Conservation (phyloP, 2,329 filamentous ascomycete genomes). For the Cryphonectria radicalis region DNA sequence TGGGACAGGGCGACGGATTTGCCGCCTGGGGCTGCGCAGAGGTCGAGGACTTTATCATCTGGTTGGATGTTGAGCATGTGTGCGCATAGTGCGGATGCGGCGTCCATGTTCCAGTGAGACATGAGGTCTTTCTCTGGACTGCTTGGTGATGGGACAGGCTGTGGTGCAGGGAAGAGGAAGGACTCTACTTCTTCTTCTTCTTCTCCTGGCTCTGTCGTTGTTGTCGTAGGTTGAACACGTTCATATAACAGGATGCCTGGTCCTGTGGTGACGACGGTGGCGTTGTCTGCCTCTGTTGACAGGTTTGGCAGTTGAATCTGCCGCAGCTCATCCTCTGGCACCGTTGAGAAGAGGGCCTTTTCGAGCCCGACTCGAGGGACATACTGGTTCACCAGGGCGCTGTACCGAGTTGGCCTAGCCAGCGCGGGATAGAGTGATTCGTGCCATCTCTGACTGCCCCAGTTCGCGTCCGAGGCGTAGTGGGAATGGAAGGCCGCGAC, state of each 20-base stretch:
- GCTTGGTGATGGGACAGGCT: slow-evolving; percentile 25
- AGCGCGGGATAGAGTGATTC: slow-evolving; percentile 35
- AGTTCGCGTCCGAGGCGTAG: slow-evolving; percentile 32
- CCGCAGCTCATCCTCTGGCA: slow-evolving; percentile 28
- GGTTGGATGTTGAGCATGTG: slow-evolving; percentile 40
- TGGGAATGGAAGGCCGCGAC: slow-evolving; percentile 33
- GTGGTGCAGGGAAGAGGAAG: slow-evolving; percentile 35
- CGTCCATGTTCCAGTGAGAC: slow-evolving; percentile 39
- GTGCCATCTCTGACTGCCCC: slow-evolving; percentile 36
- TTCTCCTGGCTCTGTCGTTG: background rate
- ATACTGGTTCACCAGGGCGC: slow-evolving; percentile 36
- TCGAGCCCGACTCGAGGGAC: slow-evolving; percentile 27
- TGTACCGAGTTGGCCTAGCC: slow-evolving; percentile 35
- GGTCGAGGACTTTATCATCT: slow-evolving; percentile 44
- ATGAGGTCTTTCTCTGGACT: slow-evolving; percentile 29
- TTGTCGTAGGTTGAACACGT: background rate
- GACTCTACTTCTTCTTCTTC: slow-evolving; percentile 13
- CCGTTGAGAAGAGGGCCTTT: slow-evolving; percentile 28
- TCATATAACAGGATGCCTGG: slow-evolving; percentile 11
- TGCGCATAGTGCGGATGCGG: slow-evolving; percentile 38
- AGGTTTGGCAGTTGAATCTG: slow-evolving; percentile 29
- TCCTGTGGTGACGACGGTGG: background rate
- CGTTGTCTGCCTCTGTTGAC: background rate
- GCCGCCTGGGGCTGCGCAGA: slow-evolving; percentile 45
- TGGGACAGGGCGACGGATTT: slow-evolving; percentile 42